Evolutionary conservation across 306 rosid genomes (phyloP).

Genomic region (Carpinus fangiana): DNA sequence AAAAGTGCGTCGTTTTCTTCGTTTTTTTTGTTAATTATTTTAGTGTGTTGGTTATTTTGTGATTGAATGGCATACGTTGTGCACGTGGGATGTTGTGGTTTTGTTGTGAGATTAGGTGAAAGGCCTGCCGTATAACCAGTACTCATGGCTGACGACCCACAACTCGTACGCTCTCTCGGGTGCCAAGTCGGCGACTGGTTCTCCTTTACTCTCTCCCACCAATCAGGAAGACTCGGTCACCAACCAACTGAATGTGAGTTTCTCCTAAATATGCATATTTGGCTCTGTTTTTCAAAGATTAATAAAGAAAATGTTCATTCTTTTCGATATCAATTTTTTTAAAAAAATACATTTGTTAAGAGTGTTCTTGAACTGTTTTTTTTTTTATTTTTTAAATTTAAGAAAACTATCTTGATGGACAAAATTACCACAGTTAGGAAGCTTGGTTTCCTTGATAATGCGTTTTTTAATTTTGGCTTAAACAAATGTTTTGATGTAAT

Average conservation of each 20-base stretch:
- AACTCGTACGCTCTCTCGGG: constrained; percentile 75
- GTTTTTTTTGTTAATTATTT: constrained; percentile 5
- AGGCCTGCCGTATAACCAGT: constrained; percentile 71
- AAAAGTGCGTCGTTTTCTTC: constrained; percentile 37
- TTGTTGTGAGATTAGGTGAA: constrained; percentile 45
- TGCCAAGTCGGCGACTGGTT: constrained; percentile 64
- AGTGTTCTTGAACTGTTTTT: no score
- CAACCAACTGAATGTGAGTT: constrained; percentile 69
- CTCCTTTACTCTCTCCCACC: constrained; percentile 53
- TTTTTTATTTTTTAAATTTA: no score
- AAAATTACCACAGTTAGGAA: no score
- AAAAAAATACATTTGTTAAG: no score
- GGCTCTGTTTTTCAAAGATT: no score
- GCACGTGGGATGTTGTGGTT: neutral
- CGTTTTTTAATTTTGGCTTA: no score
- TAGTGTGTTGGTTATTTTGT: neutral
- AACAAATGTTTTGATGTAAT: no score
- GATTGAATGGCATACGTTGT: neutral
- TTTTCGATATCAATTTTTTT: no score
- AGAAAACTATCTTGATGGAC: no score
- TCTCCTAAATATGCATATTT: neutral
- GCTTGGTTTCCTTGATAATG: no score
- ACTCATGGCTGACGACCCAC: constrained; percentile 96
- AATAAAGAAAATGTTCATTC: no score
- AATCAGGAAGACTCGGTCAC: constrained; percentile 80